A percentile compares a stretch with the other conserved stretches of the same genome.
Conservation (phyloP, 2,329 filamentous ascomycete genomes). For the Fusarium odoratissimum region DNA sequence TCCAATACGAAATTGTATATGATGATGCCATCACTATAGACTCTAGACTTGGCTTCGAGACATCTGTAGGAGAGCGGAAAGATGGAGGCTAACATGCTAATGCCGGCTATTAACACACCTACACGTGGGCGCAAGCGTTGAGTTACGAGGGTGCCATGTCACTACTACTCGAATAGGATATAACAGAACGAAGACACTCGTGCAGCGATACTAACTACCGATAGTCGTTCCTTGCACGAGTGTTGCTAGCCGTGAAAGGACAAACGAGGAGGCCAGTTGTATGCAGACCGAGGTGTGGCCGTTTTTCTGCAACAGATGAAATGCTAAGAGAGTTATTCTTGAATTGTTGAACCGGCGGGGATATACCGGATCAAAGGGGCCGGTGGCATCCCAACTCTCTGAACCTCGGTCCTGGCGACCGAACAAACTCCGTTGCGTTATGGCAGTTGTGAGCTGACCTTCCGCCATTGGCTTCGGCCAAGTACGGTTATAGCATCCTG, state of each 20-base stretch:
- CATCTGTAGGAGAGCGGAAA: constrained; percentile 26
- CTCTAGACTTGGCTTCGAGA: constrained; percentile 17
- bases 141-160: constrained; percentile 1
- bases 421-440: constrained; percentile 9
- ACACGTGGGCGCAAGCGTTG: neutral
- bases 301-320: neutral
- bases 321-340: neutral
- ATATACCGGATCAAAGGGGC: constrained; percentile 45
- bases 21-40: neutral
- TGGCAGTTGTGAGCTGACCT: neutral
- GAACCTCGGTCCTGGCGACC: constrained; percentile 43
- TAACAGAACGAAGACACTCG: neutral
- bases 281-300: constrained; percentile 17
- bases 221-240: neutral
- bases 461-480: constrained; percentile 10
- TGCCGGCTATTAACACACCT: constrained; percentile 40
- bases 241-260: neutral
- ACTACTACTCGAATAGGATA: constrained; percentile 14
- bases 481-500: constrained; percentile 2
- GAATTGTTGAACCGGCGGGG: constrained; percentile 8
- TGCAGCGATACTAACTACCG: neutral
- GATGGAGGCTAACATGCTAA: constrained; percentile 33
- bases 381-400: constrained; percentile 8
- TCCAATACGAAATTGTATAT: neutral
- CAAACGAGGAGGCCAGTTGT: neutral